phyloP scores from a whole-genome alignment of 208 protist species.

The Herpetomonas samuelpessoai region DNA sequence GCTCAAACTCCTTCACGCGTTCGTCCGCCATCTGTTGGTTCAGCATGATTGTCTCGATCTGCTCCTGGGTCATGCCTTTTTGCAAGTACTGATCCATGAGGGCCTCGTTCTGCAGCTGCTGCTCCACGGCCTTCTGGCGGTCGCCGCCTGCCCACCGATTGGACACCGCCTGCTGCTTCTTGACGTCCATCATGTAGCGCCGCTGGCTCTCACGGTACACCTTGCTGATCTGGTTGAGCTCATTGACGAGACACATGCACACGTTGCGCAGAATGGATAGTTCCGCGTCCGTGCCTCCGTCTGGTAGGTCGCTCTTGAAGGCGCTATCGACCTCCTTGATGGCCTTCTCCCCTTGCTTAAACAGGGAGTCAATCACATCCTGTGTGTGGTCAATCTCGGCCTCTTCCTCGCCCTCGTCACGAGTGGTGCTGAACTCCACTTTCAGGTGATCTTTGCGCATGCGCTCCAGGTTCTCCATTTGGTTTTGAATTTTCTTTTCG shows the following conservation, averaged over 20 bases:
- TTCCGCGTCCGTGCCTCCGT: constrained; percentile 84
- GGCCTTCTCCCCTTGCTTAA: constrained; percentile 78
- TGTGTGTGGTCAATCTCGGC: constrained; percentile 73
- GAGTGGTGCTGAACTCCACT: constrained; percentile 83
- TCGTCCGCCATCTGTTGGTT: constrained; percentile 91
- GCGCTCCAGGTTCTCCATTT: constrained; percentile 71
- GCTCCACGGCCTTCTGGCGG: constrained; percentile 76
- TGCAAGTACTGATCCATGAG: constrained; percentile 90
- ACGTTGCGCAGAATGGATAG: constrained; percentile 90
- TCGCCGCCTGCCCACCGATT: constrained; percentile 84
- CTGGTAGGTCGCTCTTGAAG: constrained; percentile 74
- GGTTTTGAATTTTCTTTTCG: constrained; percentile 61
- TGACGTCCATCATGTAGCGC: constrained; percentile 90
- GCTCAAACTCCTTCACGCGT: constrained; percentile 91
- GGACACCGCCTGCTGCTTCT: constrained; percentile 87
- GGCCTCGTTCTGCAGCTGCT: constrained; percentile 82
- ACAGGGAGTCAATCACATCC: constrained; percentile 80
- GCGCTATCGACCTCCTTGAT: constrained; percentile 71
- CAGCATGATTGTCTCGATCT: constrained; percentile 91
- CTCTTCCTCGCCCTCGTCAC: constrained; percentile 80
- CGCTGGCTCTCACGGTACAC: constrained; percentile 89
- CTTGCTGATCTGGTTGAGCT: constrained; percentile 85
- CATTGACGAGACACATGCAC: constrained; percentile 91
- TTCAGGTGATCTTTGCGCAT: constrained; percentile 84
- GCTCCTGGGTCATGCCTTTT: constrained; percentile 91